phyloP scores from a whole-genome alignment of 108 stramenopile species.

The Cyclotella baltica region DNA sequence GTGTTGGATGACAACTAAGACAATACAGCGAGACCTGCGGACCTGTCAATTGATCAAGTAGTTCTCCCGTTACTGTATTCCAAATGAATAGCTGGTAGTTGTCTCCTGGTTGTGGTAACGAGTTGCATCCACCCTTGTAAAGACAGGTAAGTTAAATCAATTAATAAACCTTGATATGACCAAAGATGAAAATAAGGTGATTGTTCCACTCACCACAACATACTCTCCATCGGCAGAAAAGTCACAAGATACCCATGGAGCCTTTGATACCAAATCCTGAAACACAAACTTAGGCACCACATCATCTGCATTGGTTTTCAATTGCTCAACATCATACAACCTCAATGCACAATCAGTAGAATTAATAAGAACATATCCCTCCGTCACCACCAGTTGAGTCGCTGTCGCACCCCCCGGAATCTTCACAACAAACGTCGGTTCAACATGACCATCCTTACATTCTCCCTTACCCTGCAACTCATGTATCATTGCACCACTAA shows the following conservation, averaged over 20 bases:
- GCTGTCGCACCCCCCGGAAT: constrained; percentile 69
- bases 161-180: neutral
- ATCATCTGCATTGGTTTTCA: constrained; percentile 40
- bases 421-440: constrained; percentile 24
- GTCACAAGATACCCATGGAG: constrained; percentile 74
- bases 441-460: neutral
- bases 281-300: constrained; percentile 63
- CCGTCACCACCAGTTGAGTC: constrained; percentile 71
- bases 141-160: neutral
- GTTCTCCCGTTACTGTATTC: constrained; percentile 75
- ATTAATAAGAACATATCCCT: constrained; percentile 67
- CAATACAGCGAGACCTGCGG: constrained; percentile 62
- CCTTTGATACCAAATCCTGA: constrained; percentile 74
- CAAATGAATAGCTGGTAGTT: constrained; percentile 73
- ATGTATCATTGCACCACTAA: constrained; percentile 28
- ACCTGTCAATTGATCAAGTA: constrained; percentile 82
- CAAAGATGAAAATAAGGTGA: constrained; percentile 14
- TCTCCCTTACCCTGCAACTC: constrained; percentile 2
- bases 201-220: constrained; percentile 63
- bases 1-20: constrained; percentile 86
- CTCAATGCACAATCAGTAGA: constrained; percentile 76
- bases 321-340: constrained; percentile 65
- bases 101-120: constrained; percentile 55
- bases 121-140: constrained; percentile 34
- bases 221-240: constrained; percentile 84